phyloP scores from a whole-genome alignment of 2,329 filamentous ascomycete genomes.

The Aspergillus sojae region DNA sequence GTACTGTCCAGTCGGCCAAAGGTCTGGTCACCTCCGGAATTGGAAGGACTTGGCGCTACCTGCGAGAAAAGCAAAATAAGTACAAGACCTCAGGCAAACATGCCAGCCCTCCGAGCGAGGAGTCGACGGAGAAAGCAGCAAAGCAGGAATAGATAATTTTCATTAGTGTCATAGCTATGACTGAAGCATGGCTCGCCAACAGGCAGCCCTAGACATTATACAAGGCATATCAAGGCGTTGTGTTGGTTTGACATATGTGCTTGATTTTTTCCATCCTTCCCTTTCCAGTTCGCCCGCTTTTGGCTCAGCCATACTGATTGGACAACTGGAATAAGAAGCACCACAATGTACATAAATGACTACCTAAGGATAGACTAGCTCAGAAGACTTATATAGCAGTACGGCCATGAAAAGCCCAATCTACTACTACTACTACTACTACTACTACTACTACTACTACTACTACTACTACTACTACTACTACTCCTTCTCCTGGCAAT shows the following conservation, averaged over 20 bases:
- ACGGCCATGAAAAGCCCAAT: background rate
- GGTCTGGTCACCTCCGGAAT: conserved; percentile 78
- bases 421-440: background rate
- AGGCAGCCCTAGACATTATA: conserved; percentile 13
- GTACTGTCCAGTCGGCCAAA: conserved; percentile 84
- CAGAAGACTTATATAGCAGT: background rate
- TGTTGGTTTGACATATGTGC: conserved; percentile 1
- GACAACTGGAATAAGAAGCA: background rate
- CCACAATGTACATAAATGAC: background rate
- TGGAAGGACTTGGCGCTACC: conserved; percentile 70
- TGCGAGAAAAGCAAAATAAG: conserved; percentile 78
- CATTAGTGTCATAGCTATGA: conserved; percentile 9
- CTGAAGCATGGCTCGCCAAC: conserved; percentile 15
- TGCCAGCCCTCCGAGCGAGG: conserved; percentile 20
- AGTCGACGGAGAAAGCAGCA: conserved; percentile 20
- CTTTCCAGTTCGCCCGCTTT: background rate
- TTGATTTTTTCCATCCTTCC: background rate
- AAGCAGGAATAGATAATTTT: conserved; percentile 23
- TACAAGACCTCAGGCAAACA: conserved; percentile 47
- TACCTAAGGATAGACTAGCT: background rate
- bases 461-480: background rate
- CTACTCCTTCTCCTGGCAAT: too few species aligned
- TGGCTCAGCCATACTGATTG: background rate
- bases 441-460: background rate
- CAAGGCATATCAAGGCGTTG: conserved; percentile 23